phyloP scores from a whole-genome alignment of 257 asterid species.

The Solanum chmielewskii region DNA sequence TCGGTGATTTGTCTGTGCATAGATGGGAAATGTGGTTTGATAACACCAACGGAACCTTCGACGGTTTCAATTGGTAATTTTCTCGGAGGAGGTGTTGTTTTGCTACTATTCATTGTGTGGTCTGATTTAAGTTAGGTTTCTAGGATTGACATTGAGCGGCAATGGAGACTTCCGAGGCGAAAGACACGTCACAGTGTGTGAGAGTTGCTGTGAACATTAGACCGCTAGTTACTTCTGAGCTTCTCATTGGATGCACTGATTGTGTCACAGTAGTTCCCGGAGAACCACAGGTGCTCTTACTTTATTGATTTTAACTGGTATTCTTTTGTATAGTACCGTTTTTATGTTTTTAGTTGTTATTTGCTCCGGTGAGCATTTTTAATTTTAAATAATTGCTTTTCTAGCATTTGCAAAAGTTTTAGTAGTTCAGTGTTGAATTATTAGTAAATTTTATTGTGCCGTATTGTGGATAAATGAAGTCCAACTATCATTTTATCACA shows the following conservation, averaged over 20 bases:
- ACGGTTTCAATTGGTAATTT: background rate
- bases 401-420: background rate
- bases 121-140: background rate
- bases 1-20: background rate
- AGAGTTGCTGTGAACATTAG: constrained; percentile 83
- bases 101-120: background rate
- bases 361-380: background rate
- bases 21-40: background rate
- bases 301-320: background rate
- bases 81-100: background rate
- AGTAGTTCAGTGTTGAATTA: background rate
- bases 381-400: background rate
- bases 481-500: background rate
- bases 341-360: background rate
- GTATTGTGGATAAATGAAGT: background rate
- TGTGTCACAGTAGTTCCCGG: constrained; percentile 66
- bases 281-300: constrained; percentile 56
- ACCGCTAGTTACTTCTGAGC: constrained; percentile 88
- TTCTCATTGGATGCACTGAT: constrained; percentile 81
- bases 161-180: constrained; percentile 54
- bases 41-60: background rate
- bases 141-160: background rate
- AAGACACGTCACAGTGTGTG: constrained; percentile 58
- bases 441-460: background rate
- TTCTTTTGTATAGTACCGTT: background rate